Percentiles rank a stretch among this genome's conserved stretches.
These are phyloP conservation scores for Floccularia luteovirens DNA, from an alignment of 768 basidiomycete species.

Conservation along the genomic window DNA sequence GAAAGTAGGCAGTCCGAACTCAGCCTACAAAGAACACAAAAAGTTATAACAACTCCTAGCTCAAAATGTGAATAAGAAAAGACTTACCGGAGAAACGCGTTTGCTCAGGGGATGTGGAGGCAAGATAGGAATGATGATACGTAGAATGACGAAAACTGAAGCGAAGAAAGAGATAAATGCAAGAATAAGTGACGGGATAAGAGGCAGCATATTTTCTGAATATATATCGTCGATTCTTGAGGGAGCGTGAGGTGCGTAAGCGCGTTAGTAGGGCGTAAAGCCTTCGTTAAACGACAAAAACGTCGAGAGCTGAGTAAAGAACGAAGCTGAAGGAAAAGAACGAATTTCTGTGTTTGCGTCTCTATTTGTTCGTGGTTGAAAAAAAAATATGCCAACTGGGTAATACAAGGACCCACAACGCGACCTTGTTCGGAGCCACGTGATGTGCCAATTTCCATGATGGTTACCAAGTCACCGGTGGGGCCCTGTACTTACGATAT, in stretches of 20 bases:
- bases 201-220: conserved; percentile 49
- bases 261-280: conserved; percentile 33
- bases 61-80: conserved; percentile 5
- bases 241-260: conserved; percentile 38
- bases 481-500: too few relatives aligned
- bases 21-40: conserved; percentile 40
- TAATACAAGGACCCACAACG: conserved; percentile 16
- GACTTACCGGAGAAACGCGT: conserved; percentile 64
- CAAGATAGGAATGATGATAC: conserved; percentile 67
- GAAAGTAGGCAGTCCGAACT: conserved; percentile 69
- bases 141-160: conserved; percentile 71
- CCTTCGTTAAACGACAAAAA: conserved; percentile 27
- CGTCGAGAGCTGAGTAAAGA: conserved; percentile 19
- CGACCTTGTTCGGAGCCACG: conserved; percentile 18
- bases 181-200: conserved; percentile 58
- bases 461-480: too few relatives aligned
- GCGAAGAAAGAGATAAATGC: conserved; percentile 65
- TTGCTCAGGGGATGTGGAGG: conserved; percentile 68
- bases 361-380: conserved; percentile 30
- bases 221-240: conserved; percentile 26
- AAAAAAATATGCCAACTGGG: too few relatives aligned
- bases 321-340: conserved; percentile 15
- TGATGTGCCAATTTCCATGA: too few relatives aligned
- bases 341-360: conserved; percentile 18
- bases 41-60: conserved; percentile 8